Evolutionary conservation across 1,139 yeast species (phyloP).

Genomic region (Debaryomyces sp.): DNA sequence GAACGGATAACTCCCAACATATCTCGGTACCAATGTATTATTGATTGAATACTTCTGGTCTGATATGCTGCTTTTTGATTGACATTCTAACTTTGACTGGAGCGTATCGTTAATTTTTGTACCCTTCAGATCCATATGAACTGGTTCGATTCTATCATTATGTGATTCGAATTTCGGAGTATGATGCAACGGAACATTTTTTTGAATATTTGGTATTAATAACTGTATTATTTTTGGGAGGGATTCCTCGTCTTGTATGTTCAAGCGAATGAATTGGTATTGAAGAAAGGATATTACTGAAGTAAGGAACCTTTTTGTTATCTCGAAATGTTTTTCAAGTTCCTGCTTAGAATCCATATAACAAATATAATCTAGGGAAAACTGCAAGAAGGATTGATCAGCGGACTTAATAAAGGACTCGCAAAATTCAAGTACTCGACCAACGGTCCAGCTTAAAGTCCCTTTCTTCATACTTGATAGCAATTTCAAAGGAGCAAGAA

Average conservation of each 20-base stretch:
- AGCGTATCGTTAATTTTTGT: not conserved
- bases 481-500: slow-evolving; percentile 8
- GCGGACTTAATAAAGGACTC: not conserved
- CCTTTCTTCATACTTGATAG: not conserved
- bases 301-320: not conserved
- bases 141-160: not conserved
- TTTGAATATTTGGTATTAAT: not conserved
- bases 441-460: not conserved
- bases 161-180: not conserved
- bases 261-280: not conserved
- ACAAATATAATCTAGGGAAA: slow-evolving; percentile 14
- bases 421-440: not conserved
- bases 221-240: not conserved
- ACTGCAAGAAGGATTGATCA: slow-evolving; percentile 11
- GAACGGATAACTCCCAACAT: not conserved
- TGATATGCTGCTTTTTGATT: not conserved
- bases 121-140: not conserved
- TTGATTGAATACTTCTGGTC: not conserved
- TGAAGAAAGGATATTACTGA: not conserved
- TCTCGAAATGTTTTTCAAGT: slow-evolving; percentile 8
- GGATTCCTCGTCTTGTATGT: not conserved
- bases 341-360: slow-evolving; percentile 13
- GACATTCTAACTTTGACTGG: not conserved
- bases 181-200: not conserved
- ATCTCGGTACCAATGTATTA: not conserved